Evolutionary conservation across 106 monocot genomes (phyloP), one percentile per base, ranked within the genome.

Genomic region (Platanthera zijinensis): DNA sequence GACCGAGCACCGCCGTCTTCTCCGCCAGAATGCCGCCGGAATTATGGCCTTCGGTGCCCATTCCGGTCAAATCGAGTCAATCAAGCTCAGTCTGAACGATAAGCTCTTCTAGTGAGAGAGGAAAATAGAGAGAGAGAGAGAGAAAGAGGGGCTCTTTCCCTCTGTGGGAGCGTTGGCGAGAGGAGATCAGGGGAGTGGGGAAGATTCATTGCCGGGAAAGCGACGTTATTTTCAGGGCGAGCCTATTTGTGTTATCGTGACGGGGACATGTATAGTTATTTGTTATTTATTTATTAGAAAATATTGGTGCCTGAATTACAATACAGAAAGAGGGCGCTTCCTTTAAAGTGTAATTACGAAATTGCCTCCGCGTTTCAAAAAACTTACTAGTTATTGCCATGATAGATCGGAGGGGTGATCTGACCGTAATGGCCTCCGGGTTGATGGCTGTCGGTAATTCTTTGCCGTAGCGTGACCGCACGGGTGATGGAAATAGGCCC

Each of bases 1-100:
- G 79, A 7, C 82, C 82, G 14, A 84, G 81, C 62, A 87, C 63
- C 0, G 50, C 13, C 17, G 85, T 85, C 51, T 51, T 69, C 19
- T 62, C 49, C 13, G 73, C 15, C 15, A 84, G 77, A 50, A 71
- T 56, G 11, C 28, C 72, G 8, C 72, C 54, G 59, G 48, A 30
- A 10, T 18, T 48, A 7, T 50, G 50, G 48, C 71, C 71, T 2
- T 21, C 72, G 67, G 32, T 22, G 6, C 70, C 70, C 70, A 71
- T 71, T 48, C 48, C 48, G n/a, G 70, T 12, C 39, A 39, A 67
- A 39, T 25, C 12, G 32, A 25, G 67, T 70, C 48, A 48, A 70
- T 48, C 48, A 9, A 70, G 9, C 6, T 17, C 15, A 51, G 5
- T 48, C 48, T n/a, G 6, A 2, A 71, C 13, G 48, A 12, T 14